phyloP scores from a whole-genome alignment of 2,329 filamentous ascomycete genomes.

The Orbilia quercus region DNA sequence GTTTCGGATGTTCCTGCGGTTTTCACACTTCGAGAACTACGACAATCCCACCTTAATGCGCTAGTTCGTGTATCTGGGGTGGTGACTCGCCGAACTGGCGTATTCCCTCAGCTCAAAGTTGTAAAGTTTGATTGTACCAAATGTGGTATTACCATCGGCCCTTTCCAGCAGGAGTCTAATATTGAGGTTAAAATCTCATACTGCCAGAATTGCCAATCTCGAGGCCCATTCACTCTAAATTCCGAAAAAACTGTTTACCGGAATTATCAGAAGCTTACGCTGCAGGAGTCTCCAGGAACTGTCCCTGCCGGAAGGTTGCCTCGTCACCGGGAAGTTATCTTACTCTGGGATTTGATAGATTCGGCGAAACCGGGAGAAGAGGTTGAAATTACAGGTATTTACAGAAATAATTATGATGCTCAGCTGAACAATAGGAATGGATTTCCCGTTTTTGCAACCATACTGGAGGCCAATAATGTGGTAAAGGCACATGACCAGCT shows the following conservation, averaged over 20 bases:
- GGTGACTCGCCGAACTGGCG: constrained; percentile 90
- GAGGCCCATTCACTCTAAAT: constrained; percentile 93
- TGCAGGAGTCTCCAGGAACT: constrained; percentile 96
- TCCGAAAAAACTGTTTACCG: constrained; percentile 98
- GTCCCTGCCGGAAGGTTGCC: constrained; percentile 95
- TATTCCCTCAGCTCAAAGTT: constrained; percentile 98
- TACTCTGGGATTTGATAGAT: constrained; percentile 97
- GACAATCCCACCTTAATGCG: constrained; percentile 95
- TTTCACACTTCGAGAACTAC: constrained; percentile 93
- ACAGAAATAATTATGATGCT: constrained; percentile 97
- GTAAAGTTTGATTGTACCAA: constrained; percentile 98
- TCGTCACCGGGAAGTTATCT: constrained; percentile 90
- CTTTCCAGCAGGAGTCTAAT: constrained; percentile 97
- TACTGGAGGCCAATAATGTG: constrained; percentile 95
- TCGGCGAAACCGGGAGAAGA: constrained; percentile 97
- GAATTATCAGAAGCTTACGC: constrained; percentile 97
- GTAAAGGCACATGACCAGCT: constrained; percentile 98
- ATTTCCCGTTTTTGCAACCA: constrained; percentile 97
- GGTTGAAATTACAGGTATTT: constrained; percentile 95
- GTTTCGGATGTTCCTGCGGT: constrained; percentile 94
- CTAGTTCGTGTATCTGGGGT: constrained; percentile 93
- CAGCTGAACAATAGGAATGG: constrained; percentile 98
- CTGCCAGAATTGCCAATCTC: constrained; percentile 95
- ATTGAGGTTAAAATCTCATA: constrained; percentile 95
- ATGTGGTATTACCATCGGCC: constrained; percentile 89